Evolutionary conservation across 345 rosid genomes (phyloP).

Genomic region (Brassica incana): DNA sequence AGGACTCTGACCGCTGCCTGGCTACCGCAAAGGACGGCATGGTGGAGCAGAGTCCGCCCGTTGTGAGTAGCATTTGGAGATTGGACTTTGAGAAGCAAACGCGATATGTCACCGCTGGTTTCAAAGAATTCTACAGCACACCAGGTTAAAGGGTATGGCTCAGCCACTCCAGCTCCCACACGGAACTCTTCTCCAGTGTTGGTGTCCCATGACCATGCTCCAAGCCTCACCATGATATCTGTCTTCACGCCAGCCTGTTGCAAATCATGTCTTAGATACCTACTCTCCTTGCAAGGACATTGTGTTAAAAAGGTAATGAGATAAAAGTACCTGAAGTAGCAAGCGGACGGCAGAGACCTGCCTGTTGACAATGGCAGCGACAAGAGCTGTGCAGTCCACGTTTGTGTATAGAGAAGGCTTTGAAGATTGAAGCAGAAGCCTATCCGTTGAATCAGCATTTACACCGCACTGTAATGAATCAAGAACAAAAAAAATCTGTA

Average conservation of each 20-base stretch:
- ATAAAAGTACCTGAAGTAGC: slow-evolving; percentile 65
- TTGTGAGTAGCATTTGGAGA: slow-evolving; percentile 51
- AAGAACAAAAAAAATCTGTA: background rate
- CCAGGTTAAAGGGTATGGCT: slow-evolving; percentile 86
- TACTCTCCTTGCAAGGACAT: background rate
- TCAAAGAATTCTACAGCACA: slow-evolving; percentile 96
- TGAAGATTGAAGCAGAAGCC: slow-evolving; percentile 76
- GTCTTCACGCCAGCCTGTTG: slow-evolving; percentile 66
- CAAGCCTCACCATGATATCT: slow-evolving; percentile 66
- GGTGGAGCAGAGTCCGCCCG: slow-evolving; percentile 92
- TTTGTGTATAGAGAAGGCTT: slow-evolving; percentile 70
- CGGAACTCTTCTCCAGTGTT: slow-evolving; percentile 86
- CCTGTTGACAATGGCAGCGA: slow-evolving; percentile 83
- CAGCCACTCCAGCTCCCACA: slow-evolving; percentile 97
- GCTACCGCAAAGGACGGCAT: slow-evolving; percentile 84
- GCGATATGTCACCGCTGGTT: slow-evolving; percentile 67
- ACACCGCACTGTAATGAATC: slow-evolving; percentile 71
- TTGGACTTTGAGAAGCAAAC: slow-evolving; percentile 58
- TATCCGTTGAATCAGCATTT: slow-evolving; percentile 59
- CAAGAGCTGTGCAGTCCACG: slow-evolving; percentile 85
- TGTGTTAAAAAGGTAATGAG: background rate
- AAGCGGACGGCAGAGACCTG: slow-evolving; percentile 67
- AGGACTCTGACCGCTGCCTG: slow-evolving; percentile 70
- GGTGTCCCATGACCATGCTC: slow-evolving; percentile 98
- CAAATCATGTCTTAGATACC: slow-evolving; percentile 23